Base-by-base conservation (phyloP, 495 filamentous ascomycete species). In the Opeltia flavorubescens region DNA sequence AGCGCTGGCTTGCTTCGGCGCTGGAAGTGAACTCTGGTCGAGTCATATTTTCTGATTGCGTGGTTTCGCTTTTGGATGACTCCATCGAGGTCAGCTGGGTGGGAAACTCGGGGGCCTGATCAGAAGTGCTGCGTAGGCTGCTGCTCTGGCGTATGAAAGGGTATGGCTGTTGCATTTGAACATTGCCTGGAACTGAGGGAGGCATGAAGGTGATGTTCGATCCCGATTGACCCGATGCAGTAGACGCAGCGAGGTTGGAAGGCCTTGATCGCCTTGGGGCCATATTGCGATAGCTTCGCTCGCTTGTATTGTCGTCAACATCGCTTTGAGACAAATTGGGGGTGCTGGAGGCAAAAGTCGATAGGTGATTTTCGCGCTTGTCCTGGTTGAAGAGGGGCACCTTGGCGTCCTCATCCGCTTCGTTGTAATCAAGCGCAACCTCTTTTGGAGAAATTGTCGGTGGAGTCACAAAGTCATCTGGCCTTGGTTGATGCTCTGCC, bases 371-470 rank as follows among this genome's bases (percentile, higher is more conserved):
- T 61, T 62, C 54, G 44, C 39, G 41, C 45, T 59, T 41, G 54
- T 62, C 59, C 17, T 57, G 57, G 26, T 83, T 77, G 62, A 88
- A 89, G 26, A 93, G 63, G 29, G 84, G 77, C 52, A 81, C 72
- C 47, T 74, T 73, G 5, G 74, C 65, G 44, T 83, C 81, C 0
- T 81, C 82, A 12, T 83, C 77, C 6, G 72, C 62, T 35, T 88
- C 83, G 47, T 81, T 71, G 60, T 86, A 94, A 23, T 95, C 89
- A 49, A 94, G 67, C 49, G 89, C 60, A 4, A 88, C 86, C 56
- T 96, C 91, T 68, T 95, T 94, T 26, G 91, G 91, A 12, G 91
- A 98, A 44, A 98, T 95, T 4, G 93, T 95, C 59, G 85, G 85
- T 0, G 85, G 79, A 11, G 78, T 78, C 50, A 67, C 55, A 18